Base-by-base conservation (phyloP, 768 basidiomycete genomes). In the Phaffia tasmanica region DNA sequence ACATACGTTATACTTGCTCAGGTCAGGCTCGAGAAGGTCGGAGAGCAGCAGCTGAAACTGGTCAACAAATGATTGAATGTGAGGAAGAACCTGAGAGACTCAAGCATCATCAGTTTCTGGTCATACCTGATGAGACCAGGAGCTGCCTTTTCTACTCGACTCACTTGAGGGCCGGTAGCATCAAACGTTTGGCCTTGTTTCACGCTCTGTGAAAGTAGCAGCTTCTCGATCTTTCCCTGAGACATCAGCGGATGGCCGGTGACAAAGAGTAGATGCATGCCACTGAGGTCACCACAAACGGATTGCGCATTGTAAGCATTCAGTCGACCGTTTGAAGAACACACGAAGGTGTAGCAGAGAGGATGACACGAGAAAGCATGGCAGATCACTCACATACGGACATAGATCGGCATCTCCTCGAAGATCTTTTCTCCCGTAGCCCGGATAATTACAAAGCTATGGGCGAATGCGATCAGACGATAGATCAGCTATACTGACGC, bases 401-500 rank as follows among this genome's bases (percentile, higher is more conserved):
- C 81, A 71, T 84, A 87, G 54, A 87, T 78, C 0, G 86, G 86
- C 86, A 88, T 88, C 42, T 79, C 80, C 77, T 88, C 86, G 66
- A 86, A 87, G 67, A 84, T 79, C 71, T 79, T 80, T 72, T 83
- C 77, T 0, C 75, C 76, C 0, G 76, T 74, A 42, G 63, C 29
- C 7, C 78, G 71, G 62, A 77, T 75, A 35, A 77, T 71, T 14
- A 78, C 76, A 65, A 71, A 77, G 72, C 76, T 76, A 23, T 74
- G 74, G 73, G 60, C 42, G 21, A n/a, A 30, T 15, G 35, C 35
- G 11, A 42, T 11, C 35, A 42, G 35, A 42, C 35, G 35, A 42
- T 11, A 42, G 35, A 42, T 42, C 35, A 42, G 35, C 35, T 11
- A 5, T 42, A 23, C 23, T 32, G 69, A 49, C 59, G 65, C 23